Evolutionary conservation across 371 early-diverging fungal species (phyloP).

Genomic region (Rhizopus microsporus): DNA sequence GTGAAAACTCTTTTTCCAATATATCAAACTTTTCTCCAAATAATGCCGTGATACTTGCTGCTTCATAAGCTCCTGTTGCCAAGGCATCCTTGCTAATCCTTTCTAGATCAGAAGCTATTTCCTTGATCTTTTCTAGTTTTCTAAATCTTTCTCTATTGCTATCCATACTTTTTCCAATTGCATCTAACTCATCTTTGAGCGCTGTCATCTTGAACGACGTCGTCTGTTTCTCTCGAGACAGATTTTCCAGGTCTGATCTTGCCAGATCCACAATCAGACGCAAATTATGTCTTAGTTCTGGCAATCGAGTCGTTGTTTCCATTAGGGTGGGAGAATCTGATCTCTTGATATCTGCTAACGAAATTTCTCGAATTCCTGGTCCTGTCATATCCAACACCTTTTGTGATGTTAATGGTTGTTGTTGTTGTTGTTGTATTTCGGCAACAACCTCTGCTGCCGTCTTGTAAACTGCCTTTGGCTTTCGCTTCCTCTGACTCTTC

Average conservation of each 20-base stretch:
- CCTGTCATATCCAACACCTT: conserved; percentile 88
- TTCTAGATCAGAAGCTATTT: conserved; percentile 53
- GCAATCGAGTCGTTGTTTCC: conserved; percentile 58
- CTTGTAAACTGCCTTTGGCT: conserved; percentile 64
- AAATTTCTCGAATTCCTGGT: conserved; percentile 64
- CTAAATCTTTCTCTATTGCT: conserved; percentile 39
- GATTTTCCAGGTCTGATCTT: conserved; percentile 66
- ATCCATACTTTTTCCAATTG: conserved; percentile 46
- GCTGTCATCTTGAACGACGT: conserved; percentile 44
- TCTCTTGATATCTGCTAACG: conserved; percentile 42
- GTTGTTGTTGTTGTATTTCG: conserved; percentile 24
- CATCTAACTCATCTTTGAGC: conserved; percentile 38
- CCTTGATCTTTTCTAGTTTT: conserved; percentile 42
- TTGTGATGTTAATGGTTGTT: conserved; percentile 34
- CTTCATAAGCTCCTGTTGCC: conserved; percentile 42
- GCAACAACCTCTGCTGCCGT: conserved; percentile 69
- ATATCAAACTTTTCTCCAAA: conserved; percentile 59
- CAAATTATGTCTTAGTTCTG: conserved; percentile 81
- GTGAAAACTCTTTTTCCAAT: conserved; percentile 48
- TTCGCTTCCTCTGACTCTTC: conserved; percentile 41
- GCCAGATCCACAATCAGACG: conserved; percentile 72
- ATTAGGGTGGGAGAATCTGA: conserved; percentile 49
- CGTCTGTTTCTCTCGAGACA: conserved; percentile 58
- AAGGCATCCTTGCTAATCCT: conserved; percentile 44
- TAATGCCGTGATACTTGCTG: conserved; percentile 46